phyloP scores from a whole-genome alignment of 2,329 filamentous ascomycete species.

The Colletotrichum sojae region DNA sequence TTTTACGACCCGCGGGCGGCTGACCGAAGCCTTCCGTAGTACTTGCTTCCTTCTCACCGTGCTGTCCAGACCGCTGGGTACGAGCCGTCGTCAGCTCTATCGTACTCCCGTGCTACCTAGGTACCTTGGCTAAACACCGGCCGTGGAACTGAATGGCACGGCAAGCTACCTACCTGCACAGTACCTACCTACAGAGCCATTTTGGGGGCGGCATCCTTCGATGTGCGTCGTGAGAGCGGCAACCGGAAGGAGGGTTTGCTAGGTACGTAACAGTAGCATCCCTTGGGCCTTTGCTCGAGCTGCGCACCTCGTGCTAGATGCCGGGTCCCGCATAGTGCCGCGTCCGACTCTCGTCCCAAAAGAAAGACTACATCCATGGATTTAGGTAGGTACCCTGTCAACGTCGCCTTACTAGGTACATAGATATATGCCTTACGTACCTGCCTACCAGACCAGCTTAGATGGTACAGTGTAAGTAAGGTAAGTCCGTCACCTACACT shows the following conservation, averaged over 20 bases:
- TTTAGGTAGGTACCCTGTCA: not conserved
- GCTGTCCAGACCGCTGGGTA: constrained; percentile 5
- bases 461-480: no score
- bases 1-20: constrained; percentile 2
- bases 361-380: not conserved
- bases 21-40: constrained; percentile 18
- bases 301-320: constrained; percentile 9
- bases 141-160: not conserved
- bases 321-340: not conserved
- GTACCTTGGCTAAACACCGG: constrained; percentile 13
- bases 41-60: not conserved
- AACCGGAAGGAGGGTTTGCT: not conserved
- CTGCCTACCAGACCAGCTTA: no score
- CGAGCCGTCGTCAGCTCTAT: constrained; percentile 21
- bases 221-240: not conserved
- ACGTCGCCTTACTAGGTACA: no score
- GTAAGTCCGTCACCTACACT: no score
- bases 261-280: no score
- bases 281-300: not conserved
- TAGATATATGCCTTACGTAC: no score
- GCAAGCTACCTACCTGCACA: no score
- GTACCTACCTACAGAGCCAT: no score
- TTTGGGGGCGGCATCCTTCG: not conserved
- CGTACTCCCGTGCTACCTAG: not conserved
- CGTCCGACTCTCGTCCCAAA: constrained; percentile 3